Base-by-base conservation (phyloP, 2,329 filamentous ascomycete species). In the Rhytidhysteron rufulum region DNA sequence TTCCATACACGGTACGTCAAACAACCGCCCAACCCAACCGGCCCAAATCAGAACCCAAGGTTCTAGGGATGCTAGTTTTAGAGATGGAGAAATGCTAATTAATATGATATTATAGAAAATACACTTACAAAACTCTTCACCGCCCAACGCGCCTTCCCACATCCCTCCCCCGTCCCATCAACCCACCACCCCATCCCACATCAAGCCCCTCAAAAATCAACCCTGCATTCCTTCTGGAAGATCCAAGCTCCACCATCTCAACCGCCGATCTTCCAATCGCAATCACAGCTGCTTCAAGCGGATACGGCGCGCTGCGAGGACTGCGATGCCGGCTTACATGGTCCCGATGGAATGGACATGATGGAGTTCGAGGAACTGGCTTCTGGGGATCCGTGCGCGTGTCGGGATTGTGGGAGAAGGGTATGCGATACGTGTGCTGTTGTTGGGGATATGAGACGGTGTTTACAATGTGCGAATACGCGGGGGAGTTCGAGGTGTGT, bases 1-100 rank as follows among this genome's bases (percentile, higher is more conserved):
- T 39, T 59, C 67, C 13, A 70, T 82, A 41, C 74, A 79, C 55
- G 71, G 78, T 80, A 62, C 49, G 67, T 20, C n/a, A n/a, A 15
- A 21, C 31, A 16, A 17, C 15, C 16, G 15, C 11, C 5, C 34
- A 9, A 16, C 15, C 35, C 24, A 11, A 4, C 8, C 20, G 8
- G 9, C 13, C 15, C 17, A 43, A n/a, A n/a, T n/a, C n/a, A n/a
- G n/a, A n/a, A n/a, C n/a, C n/a, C n/a, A n/a, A n/a, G n/a, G n/a
- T n/a, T n/a, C n/a, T n/a, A n/a, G n/a, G n/a, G n/a, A n/a, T n/a
- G n/a, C n/a, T n/a, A n/a, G n/a, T n/a, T n/a, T n/a, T n/a, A n/a
- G n/a, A n/a, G n/a, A n/a, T n/a, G n/a, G n/a, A n/a, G n/a, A n/a
- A n/a, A n/a, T n/a, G n/a, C n/a, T 24, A 42, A 50, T 38, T 35